Percentiles rank a stretch among this genome's conserved stretches.
phyloP scores from a whole-genome alignment of 768 basidiomycete species.

The Agaricus bisporus region DNA sequence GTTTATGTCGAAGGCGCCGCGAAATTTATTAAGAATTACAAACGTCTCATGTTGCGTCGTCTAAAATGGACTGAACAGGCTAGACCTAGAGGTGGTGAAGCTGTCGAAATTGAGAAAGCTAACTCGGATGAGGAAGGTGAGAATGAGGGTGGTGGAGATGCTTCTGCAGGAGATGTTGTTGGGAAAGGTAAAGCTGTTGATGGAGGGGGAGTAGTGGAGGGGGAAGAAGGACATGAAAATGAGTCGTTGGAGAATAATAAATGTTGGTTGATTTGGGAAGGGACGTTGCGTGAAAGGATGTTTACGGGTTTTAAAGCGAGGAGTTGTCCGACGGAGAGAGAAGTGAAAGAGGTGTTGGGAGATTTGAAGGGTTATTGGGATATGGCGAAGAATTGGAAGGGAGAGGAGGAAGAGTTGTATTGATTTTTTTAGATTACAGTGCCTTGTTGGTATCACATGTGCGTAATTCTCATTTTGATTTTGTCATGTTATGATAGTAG shows the following conservation, averaged over 20 bases:
- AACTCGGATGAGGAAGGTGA: no score
- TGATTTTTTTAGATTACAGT: conserved; percentile 41
- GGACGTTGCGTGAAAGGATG: conserved; percentile 72
- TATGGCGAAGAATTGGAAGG: conserved; percentile 85
- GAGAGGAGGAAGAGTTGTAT: conserved; percentile 73
- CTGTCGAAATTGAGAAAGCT: no score
- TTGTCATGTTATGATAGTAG: conserved; percentile 19
- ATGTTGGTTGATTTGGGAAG: conserved; percentile 93
- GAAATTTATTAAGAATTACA: conserved; percentile 84
- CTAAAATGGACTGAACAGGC: conserved; percentile 94
- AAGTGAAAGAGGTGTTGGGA: conserved; percentile 75
- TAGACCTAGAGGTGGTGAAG: conserved; percentile 22
- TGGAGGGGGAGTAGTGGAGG: conserved; percentile 18
- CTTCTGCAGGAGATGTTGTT: conserved; percentile 54
- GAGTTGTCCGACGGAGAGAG: conserved; percentile 76
- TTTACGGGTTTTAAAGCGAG: conserved; percentile 79
- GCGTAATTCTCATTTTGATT: no score
- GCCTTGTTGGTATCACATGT: no score
- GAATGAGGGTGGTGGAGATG: no score
- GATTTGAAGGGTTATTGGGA: conserved; percentile 90
- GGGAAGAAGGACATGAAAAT: conserved; percentile 21
- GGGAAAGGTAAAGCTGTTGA: conserved; percentile 27
- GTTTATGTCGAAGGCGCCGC: conserved; percentile 90
- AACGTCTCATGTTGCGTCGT: conserved; percentile 77
- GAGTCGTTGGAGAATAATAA: conserved; percentile 59